Conservation (phyloP, 176 grass and related monocot genomes). For the maize (Zea mays) region DNA sequence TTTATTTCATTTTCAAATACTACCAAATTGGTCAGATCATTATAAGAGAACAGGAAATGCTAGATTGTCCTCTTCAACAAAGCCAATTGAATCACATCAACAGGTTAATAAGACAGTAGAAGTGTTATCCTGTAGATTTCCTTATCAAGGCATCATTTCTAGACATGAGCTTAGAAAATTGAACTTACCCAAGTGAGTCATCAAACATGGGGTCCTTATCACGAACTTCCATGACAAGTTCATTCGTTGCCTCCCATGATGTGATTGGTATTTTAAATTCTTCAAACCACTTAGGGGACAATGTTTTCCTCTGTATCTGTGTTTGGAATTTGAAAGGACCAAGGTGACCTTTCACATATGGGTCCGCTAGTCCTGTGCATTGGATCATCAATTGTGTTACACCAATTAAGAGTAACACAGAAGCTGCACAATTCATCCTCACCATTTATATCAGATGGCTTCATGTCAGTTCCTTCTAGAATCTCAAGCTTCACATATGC, state of each 20-base stretch:
- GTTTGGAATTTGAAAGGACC: constrained; percentile 85
- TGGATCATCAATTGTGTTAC: constrained; percentile 13
- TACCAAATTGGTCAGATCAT: neutral
- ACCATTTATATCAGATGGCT: constrained; percentile 94
- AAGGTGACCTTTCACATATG: constrained; percentile 83
- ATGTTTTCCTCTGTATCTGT: constrained; percentile 77
- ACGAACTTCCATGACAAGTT: constrained; percentile 75
- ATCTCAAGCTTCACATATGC: constrained; percentile 81
- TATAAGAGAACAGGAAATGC: constrained; percentile 21
- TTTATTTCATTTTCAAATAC: constrained; percentile 26
- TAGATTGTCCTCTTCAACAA: constrained; percentile 18
- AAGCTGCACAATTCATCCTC: constrained; percentile 22
- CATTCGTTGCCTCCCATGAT: constrained; percentile 74
- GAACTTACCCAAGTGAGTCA: constrained; percentile 83
- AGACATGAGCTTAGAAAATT: constrained; percentile 22
- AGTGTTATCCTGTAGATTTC: neutral
- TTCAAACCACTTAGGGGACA: constrained; percentile 85
- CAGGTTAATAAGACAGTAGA: constrained; percentile 1
- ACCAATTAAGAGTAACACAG: constrained; percentile 35
- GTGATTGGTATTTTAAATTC: constrained; percentile 94
- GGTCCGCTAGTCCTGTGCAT: constrained; percentile 76
- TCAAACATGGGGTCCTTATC: constrained; percentile 94
- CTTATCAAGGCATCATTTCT: constrained; percentile 13
- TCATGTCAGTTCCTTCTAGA: constrained; percentile 92
- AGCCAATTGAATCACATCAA: neutral